Evolutionary conservation across 2,329 filamentous ascomycete species (phyloP), one percentile per base, ranked within the genome.

Genomic region (Pyrenophora seminiperda): DNA sequence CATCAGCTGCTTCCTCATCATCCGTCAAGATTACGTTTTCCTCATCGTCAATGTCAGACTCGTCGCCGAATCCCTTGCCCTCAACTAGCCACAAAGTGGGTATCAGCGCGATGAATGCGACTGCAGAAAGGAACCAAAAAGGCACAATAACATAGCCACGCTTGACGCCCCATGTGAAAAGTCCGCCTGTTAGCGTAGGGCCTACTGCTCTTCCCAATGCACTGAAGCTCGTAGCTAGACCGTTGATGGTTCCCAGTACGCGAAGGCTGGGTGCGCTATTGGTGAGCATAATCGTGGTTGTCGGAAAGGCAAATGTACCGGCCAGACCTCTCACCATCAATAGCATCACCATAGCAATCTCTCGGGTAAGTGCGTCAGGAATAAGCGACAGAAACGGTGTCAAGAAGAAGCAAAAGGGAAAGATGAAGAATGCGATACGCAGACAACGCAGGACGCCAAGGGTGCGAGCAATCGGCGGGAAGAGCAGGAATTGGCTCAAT

Each of bases 171-270:
- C 83, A 84, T 0, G 85, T 88, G 66, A 96, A 97, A 0, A 86
- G 78, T 1, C 79, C 75, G 0, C 93, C 93, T 0, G 85, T 82
- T 27, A 88, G 72, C 0, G 89, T 89, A 0, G 94, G 93, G 0
- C 94, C 94, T 0, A 82, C 65, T 0, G 91, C 92, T 40, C 92
- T 79, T 1, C 92, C 93, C 4, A 97, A 73, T 0, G 90, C 91
- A 57, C 86, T 88, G 27, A 92, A 84, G 47, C 87, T 89, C 0
- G 92, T 96, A 0, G 91, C 92, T 54, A 96, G 85, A 2, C 93
- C 94, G 66, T 97, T 97, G 47, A 97, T 76, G 0, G 92, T 97
- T 1, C 91, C 92, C 4, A 97, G 81, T 7, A 96, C 83, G 34
- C 82, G 78, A 13, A 96, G 76, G 46, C 87, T 91, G 1, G 80